Evolutionary conservation across 2,329 filamentous ascomycete species (phyloP).

Genomic region (Fusarium pseudonygamai): DNA sequence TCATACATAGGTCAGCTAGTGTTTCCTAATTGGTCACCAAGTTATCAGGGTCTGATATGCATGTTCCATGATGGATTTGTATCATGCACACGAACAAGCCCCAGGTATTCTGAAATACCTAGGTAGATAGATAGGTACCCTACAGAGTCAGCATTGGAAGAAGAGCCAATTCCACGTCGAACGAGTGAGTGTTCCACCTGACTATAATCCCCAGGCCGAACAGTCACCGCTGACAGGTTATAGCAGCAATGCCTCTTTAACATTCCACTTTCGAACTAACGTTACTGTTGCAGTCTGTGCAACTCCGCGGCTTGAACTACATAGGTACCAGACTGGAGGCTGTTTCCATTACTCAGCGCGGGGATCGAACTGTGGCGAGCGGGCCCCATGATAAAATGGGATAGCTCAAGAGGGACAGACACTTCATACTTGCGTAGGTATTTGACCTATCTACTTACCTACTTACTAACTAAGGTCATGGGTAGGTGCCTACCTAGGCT

Average conservation of each 20-base stretch:
- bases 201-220: background rate
- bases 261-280: slow-evolving; percentile 9
- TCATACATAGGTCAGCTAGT: background rate
- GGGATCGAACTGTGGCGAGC: slow-evolving; percentile 27
- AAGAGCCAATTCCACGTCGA: background rate
- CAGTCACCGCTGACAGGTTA: background rate
- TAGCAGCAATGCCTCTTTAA: background rate
- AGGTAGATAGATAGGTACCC: background rate
- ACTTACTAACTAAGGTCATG: background rate
- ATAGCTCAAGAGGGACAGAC: background rate
- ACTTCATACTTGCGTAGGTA: slow-evolving; percentile 30
- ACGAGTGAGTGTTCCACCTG: background rate
- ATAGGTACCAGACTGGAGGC: background rate
- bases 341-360: slow-evolving; percentile 32
- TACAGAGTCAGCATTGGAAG: background rate
- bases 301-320: slow-evolving; percentile 19
- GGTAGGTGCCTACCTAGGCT: background rate
- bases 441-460: background rate
- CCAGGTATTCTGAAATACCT: background rate
- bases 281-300: background rate
- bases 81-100: background rate
- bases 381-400: slow-evolving; percentile 30
- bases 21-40: background rate
- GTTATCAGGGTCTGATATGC: background rate
- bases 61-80: background rate